These are phyloP conservation scores for Paracoccidioides lutzii DNA, from an alignment of 2,329 filamentous ascomycete genomes.

Conservation along the genomic window DNA sequence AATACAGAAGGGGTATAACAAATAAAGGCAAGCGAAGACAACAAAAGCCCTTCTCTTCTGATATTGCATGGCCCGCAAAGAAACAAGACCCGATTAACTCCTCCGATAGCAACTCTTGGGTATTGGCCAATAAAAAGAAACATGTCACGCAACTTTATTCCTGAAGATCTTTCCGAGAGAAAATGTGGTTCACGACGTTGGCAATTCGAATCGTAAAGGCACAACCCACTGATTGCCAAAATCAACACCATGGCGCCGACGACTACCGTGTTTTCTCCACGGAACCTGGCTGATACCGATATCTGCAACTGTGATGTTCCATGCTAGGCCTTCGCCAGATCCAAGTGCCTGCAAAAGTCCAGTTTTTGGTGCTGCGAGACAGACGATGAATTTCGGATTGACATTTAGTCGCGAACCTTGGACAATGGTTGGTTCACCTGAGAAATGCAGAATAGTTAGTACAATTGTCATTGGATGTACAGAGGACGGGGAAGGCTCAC, in stretches of 20 bases:
- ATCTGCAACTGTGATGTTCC: conserved; percentile 75
- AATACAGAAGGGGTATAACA: neutral
- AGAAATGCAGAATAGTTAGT: neutral
- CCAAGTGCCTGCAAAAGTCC: conserved; percentile 69
- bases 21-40: neutral
- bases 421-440: conserved; percentile 42
- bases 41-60: neutral
- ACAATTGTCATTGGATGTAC: neutral
- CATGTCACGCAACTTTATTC: neutral
- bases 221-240: conserved; percentile 83
- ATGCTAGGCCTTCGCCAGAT: conserved; percentile 43
- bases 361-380: conserved; percentile 73
- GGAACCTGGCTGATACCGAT: conserved; percentile 72
- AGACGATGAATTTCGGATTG: conserved; percentile 68
- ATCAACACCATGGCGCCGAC: conserved; percentile 69
- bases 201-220: conserved; percentile 42
- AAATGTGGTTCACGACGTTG: conserved; percentile 12
- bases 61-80: neutral
- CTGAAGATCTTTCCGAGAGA: neutral
- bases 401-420: conserved; percentile 72
- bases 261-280: conserved; percentile 73
- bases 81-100: neutral
- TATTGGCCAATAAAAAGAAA: neutral
- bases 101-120: neutral
- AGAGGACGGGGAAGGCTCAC: conserved; percentile 40